Conservation (phyloP, 257 asterid genomes). For the Eustoma russellianum region DNA sequence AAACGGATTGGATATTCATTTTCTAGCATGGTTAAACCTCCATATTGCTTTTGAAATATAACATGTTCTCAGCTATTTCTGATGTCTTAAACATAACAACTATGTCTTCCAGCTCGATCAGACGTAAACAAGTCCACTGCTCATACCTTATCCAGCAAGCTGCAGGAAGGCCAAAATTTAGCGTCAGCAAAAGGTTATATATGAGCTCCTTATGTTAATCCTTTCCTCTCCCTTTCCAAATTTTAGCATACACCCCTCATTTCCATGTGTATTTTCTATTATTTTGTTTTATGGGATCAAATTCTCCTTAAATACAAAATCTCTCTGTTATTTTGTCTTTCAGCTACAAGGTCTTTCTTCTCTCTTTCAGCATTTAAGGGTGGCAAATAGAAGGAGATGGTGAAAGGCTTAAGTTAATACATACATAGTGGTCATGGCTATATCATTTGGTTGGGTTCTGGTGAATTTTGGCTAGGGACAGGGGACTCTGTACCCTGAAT, state of each 20-base stretch:
- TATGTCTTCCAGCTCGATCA: slow-evolving; percentile 49
- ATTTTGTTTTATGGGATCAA: background rate
- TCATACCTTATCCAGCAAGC: slow-evolving; percentile 50
- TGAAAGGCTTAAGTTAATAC: background rate
- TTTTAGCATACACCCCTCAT: background rate
- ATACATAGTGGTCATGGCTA: too few relatives aligned
- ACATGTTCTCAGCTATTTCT: too few relatives aligned
- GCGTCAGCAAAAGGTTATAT: slow-evolving; percentile 61
- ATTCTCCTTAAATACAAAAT: slow-evolving; percentile 6
- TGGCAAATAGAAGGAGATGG: slow-evolving; percentile 43
- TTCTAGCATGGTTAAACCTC: too few relatives aligned
- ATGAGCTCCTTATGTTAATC: background rate
- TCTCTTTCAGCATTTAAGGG: slow-evolving; percentile 98
- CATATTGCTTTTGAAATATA: too few relatives aligned
- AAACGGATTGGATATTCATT: too few relatives aligned
- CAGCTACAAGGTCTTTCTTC: slow-evolving; percentile 97
- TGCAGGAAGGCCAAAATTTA: slow-evolving; percentile 56
- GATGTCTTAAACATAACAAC: background rate
- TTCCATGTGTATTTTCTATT: slow-evolving; percentile 1
- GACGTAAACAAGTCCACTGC: slow-evolving; percentile 33
- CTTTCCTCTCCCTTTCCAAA: slow-evolving; percentile 2
- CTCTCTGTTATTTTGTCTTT: slow-evolving; percentile 23
- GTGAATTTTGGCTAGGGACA: background rate
- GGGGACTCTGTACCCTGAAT: background rate
- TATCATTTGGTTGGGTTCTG: background rate